Evolutionary conservation across 2,329 filamentous ascomycete genomes (phyloP), one percentile per base, ranked within the genome.

Genomic region (Leptographium galeiforme): DNA sequence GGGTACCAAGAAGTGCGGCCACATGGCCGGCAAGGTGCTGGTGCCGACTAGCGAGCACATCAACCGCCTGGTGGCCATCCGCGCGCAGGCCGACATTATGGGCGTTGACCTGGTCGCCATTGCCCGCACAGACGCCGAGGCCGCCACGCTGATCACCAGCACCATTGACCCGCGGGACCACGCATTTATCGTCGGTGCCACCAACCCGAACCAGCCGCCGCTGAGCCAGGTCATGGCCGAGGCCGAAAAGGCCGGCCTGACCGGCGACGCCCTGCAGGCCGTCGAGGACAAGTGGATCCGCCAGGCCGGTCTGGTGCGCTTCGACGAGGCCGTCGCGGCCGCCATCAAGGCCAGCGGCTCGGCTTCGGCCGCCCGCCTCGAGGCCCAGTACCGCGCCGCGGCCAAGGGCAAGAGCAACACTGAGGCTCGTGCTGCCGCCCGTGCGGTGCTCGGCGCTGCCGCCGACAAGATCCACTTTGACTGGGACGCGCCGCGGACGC

Each of bases 21-120:
- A 97, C 73, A 97, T 97, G 93, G 93, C 93, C 60, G 93, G 93
- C 65, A 97, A 97, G 74, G 93, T 97, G 45, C 77, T 98, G 56
- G 93, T 98, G 51, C 93, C 93, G 50, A 94, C 96, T 66, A 87
- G 82, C 70, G 93, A 98, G 74, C 93, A 98, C 75, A 96, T 97
- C 73, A 97, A 96, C 75, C 85, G 93, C 53, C 78, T 98, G 53
- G 89, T 98, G 50, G 90, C 93, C 61, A 97, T 98, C 68, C 85
- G 93, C 56, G 91, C 93, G 6, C 93, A 98, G 72, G 91, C 93
- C 61, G 93, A 98, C 67, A 97, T 98, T 64, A 97, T 98, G 93
- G 93, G 87, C 59, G 78, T 82, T 57, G 89, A 98, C 65, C 84
- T 98, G 57, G 73, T 98, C 41, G 88, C 89, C 60, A 82, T 98